phyloP scores from a whole-genome alignment of 23 red algal species.

The Gracilaria gracilis region DNA sequence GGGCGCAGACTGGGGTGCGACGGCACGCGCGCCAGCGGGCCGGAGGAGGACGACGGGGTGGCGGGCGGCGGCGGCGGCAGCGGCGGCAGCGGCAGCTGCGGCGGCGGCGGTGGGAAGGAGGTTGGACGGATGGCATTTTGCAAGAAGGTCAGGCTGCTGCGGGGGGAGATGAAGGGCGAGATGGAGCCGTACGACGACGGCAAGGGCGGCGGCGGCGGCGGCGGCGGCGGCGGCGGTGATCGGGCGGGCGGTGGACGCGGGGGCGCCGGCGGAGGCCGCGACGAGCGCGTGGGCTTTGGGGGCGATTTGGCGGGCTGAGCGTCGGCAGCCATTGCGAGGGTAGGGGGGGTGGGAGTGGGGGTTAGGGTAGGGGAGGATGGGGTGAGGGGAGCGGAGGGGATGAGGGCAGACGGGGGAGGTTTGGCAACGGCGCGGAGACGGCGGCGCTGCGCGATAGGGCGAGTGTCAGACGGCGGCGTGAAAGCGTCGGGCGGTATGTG shows the following conservation, averaged over 20 bases:
- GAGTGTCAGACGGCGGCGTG: too few species aligned
- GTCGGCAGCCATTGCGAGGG: background rate
- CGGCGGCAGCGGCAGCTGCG: too few species aligned
- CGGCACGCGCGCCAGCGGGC: slow-evolving; percentile 15
- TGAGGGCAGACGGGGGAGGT: too few species aligned
- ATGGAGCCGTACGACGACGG: slow-evolving; percentile 30
- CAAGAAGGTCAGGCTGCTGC: background rate
- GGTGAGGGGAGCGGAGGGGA: background rate
- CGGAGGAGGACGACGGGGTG: background rate
- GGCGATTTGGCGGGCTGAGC: background rate
- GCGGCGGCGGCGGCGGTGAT: background rate
- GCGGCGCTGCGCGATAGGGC: too few species aligned
- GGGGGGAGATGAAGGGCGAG: slow-evolving; percentile 16
- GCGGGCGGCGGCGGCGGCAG: background rate
- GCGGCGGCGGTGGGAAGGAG: slow-evolving; percentile 5
- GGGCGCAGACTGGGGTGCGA: slow-evolving; percentile 22
- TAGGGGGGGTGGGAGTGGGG: background rate
- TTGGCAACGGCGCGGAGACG: too few species aligned
- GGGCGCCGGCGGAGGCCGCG: slow-evolving; percentile 9
- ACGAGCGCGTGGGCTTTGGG: background rate
- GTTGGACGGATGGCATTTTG: background rate
- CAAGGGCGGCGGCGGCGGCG: background rate
- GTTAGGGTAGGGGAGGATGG: background rate
- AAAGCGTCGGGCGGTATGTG: too few species aligned
- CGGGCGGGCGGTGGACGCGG: background rate